Percentiles rank a stretch among this genome's conserved stretches.
phyloP scores from a whole-genome alignment of 2,329 filamentous ascomycete genomes.

The Colletotrichum sp. region DNA sequence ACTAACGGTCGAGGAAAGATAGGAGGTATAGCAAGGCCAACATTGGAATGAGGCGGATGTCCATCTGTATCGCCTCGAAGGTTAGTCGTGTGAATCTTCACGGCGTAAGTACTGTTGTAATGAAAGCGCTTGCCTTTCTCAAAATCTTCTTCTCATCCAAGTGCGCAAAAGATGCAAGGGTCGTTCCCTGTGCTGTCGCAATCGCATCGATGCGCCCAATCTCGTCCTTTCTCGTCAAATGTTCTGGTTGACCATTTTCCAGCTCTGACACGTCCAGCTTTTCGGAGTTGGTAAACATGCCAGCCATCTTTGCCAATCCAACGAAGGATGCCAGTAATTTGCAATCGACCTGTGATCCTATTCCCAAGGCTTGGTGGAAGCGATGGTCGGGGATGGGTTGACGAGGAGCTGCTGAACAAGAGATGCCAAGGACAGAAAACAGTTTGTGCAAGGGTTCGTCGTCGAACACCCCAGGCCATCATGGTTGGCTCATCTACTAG shows the following conservation, averaged over 20 bases:
- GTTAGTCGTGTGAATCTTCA: background rate
- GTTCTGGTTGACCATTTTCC: background rate
- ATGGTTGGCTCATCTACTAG: background rate
- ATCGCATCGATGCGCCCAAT: background rate
- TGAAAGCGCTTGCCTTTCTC: constrained; percentile 48
- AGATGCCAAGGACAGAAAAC: background rate
- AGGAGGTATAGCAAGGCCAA: constrained; percentile 72
- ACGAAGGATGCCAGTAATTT: background rate
- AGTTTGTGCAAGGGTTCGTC: background rate
- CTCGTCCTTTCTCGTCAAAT: background rate
- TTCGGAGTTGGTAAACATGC: background rate
- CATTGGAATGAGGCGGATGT: constrained; percentile 61
- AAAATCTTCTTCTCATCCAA: constrained; percentile 64
- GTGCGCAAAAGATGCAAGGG: constrained; percentile 31
- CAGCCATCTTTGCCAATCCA: background rate
- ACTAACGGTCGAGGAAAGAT: constrained; percentile 68
- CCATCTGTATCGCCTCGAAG: constrained; percentile 43
- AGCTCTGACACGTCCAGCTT: constrained; percentile 11
- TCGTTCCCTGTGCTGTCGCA: background rate
- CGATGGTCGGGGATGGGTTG: background rate
- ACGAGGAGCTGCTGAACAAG: no score
- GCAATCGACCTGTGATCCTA: background rate
- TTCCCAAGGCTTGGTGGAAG: background rate
- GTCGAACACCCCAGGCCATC: background rate
- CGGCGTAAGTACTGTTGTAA: background rate